Evolutionary conservation across 208 protist genomes (phyloP).

Genomic region (Leishmania tropica): DNA sequence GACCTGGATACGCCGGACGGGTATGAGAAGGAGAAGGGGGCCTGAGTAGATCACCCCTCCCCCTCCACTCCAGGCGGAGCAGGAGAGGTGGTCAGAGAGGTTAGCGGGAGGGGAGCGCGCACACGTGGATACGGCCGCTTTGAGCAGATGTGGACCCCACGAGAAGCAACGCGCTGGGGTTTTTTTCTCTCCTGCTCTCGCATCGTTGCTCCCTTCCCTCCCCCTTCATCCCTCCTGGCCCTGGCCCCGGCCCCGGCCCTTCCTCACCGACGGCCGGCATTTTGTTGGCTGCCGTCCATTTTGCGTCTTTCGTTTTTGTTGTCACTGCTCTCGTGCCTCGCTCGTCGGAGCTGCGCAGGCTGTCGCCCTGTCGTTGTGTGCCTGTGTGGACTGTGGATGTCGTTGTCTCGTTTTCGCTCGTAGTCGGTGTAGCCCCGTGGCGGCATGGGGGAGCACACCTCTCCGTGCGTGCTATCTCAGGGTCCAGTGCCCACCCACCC

Average conservation of each 20-base stretch:
- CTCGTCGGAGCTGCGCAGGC: neutral
- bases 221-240: neutral
- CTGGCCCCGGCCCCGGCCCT: neutral
- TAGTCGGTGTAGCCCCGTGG: neutral
- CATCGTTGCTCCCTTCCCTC: neutral
- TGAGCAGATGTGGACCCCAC: neutral
- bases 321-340: neutral
- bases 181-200: neutral
- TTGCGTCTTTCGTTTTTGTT: neutral
- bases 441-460: neutral
- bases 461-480: neutral
- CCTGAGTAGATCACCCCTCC: neutral
- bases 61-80: neutral
- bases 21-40: slow-evolving; percentile 41
- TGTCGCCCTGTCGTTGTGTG: neutral
- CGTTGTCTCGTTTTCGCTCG: neutral
- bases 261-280: neutral
- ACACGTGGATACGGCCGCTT: neutral
- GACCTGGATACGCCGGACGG: slow-evolving; percentile 74
- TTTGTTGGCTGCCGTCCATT: neutral
- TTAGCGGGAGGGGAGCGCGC: neutral
- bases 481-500: neutral
- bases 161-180: too few species aligned
- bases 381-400: neutral
- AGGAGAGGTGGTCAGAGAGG: neutral